Evolutionary conservation across 371 early-diverging fungal species (phyloP).

Genomic region (Mortierella sp.): DNA sequence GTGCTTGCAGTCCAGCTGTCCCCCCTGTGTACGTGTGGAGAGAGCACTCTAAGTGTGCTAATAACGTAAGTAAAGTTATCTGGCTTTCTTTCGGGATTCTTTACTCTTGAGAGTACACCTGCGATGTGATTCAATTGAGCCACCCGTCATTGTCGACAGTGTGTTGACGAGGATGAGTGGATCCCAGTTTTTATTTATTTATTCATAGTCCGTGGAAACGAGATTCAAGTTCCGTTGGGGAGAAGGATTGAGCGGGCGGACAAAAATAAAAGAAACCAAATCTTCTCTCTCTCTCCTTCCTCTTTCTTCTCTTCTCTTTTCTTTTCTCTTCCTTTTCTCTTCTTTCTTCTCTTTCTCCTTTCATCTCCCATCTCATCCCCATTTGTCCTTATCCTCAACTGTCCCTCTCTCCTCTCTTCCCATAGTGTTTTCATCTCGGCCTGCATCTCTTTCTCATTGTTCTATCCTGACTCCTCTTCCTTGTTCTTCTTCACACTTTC

Average conservation of each 20-base stretch:
- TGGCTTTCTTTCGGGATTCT: conserved; percentile 9
- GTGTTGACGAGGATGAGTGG: neutral
- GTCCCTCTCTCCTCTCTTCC: conserved; percentile 11
- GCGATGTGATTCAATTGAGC: neutral
- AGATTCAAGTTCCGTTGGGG: conserved; percentile 43
- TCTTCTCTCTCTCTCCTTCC: neutral
- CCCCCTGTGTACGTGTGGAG: neutral
- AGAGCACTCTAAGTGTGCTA: neutral
- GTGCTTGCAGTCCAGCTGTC: neutral
- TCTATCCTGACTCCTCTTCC: neutral
- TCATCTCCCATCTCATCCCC: neutral
- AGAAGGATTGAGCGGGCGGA: conserved; percentile 1
- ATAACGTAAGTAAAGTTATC: neutral
- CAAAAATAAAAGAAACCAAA: conserved; percentile 6
- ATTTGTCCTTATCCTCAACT: conserved; percentile 23
- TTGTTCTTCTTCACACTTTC: conserved; percentile 8
- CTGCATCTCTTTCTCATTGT: neutral
- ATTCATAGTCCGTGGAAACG: conserved; percentile 32
- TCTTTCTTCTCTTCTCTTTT: conserved; percentile 9
- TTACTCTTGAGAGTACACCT: neutral
- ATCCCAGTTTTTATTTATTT: conserved; percentile 7
- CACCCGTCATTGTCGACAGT: neutral
- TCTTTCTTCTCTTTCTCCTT: neutral
- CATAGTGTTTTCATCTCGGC: conserved; percentile 11
- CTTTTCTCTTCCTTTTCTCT: neutral